A percentile compares a stretch with the other conserved stretches of the same genome.
Evolutionary conservation across 176 grass and related monocot genomes (phyloP).

Genomic region (Luzula sylvatica): DNA sequence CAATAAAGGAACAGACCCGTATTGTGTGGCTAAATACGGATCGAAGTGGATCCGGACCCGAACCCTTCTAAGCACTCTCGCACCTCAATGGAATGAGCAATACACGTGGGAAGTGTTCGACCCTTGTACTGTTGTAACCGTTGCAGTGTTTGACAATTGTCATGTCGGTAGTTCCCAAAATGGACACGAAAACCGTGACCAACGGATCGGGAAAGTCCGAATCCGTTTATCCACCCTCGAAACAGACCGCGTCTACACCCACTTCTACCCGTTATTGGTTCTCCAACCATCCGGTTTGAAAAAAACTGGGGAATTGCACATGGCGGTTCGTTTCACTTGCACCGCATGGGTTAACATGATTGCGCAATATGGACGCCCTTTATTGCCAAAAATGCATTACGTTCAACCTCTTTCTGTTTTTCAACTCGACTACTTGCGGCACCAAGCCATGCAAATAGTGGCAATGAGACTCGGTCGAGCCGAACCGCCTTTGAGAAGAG

Average conservation of each 20-base stretch:
- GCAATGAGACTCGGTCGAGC: slow-evolving; percentile 59
- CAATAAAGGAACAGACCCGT: slow-evolving; percentile 80
- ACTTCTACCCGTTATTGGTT: slow-evolving; percentile 81
- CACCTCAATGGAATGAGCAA: slow-evolving; percentile 92
- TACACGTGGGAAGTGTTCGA: slow-evolving; percentile 98
- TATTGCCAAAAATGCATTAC: slow-evolving; percentile 95
- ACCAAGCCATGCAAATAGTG: slow-evolving; percentile 69
- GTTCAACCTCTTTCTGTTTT: slow-evolving; percentile 69
- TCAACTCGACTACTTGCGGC: slow-evolving; percentile 59
- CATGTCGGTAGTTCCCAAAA: slow-evolving; percentile 41
- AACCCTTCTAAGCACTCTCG: slow-evolving; percentile 57
- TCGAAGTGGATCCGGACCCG: slow-evolving; percentile 85
- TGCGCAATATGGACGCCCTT: slow-evolving; percentile 50
- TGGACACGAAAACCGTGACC: slow-evolving; percentile 36
- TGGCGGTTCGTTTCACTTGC: slow-evolving; percentile 85
- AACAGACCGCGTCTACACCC: slow-evolving; percentile 76
- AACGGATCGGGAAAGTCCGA: slow-evolving; percentile 83
- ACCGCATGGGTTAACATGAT: slow-evolving; percentile 95
- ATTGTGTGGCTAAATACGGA: slow-evolving; percentile 89
- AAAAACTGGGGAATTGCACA: slow-evolving; percentile 84
- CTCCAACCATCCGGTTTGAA: slow-evolving; percentile 66
- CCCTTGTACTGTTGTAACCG: slow-evolving; percentile 76
- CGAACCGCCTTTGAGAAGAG: slow-evolving; percentile 63
- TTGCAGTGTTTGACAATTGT: slow-evolving; percentile 77
- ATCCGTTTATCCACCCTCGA: slow-evolving; percentile 80